Evolutionary conservation across 1,139 yeast species (phyloP), one percentile per base, ranked within the genome.

Genomic region (Wickerhamomyces sp.): DNA sequence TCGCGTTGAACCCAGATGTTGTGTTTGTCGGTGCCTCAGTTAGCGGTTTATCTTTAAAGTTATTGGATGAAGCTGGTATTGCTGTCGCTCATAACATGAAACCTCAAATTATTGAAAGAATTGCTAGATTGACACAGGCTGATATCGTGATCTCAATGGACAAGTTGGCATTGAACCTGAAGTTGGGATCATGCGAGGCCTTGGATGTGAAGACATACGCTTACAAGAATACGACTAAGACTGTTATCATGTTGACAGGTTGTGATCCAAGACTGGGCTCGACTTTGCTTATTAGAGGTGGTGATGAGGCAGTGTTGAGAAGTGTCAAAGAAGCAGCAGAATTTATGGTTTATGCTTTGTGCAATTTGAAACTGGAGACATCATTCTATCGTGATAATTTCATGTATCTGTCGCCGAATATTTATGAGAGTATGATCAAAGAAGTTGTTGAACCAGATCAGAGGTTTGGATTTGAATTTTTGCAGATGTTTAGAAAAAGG

Each of bases 201-300:
- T 83, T 91, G 54, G 86, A 81, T 40, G 87, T 86, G 14, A 74
- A 75, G 44, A 72, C 85, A 3, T 89, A 66, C 53, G 61, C 73
- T 3, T 72, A 68, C 52, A 69, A 72, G 2, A 66, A 75, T 36
- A 44, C 64, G 1, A 72, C 80, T 12, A 85, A 87, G 52, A 78
- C 94, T 0, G 86, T 80, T 54, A 70, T 87, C 13, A 84, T 74
- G 47, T 72, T 93, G 39, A 72, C 80, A 2, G 97, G 96, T 0
- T 80, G 88, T 46, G 79, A 83, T 30, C 67, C 73, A 16, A 75
- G 75, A 28, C 61, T 80, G 0, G 98, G 98, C 0, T 82, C 91
- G 30, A 88, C 98, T 0, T 72, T 91, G 15, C 66, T 85, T 8
- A 61, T 93, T 18, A 67, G 98, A 40, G 98, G 98, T 3, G 81